Evolutionary conservation across 2,329 filamentous ascomycete species (phyloP), one percentile per base, ranked within the genome.

Genomic region (Diaporthe caulivora): DNA sequence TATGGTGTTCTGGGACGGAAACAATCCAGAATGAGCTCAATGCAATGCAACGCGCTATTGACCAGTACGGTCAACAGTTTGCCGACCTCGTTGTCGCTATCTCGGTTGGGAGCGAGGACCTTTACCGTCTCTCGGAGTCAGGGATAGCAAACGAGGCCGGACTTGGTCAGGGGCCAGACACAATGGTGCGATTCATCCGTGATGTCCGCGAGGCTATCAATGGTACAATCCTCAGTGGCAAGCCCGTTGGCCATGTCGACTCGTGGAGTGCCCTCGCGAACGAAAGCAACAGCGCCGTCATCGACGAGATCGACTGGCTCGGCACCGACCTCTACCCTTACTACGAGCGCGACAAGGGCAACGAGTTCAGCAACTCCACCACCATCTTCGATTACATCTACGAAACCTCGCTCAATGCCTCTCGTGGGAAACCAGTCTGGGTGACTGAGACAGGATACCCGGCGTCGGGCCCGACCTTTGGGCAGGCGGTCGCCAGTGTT

Each of bases 301-400:
- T 92, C 76, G 84, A 88, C 73, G 91, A 89, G 70, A 85, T 88
- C 75, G 92, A 93, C 84, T 92, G 88, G 81, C 79, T 93, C 72
- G 91, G 91, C 60, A 87, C 91, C 47, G 90, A 92, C 76, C 89
- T 89, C 79, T 92, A 92, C 80, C 90, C 91, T 44, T 92, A 91
- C 85, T 92, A 90, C 83, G 87, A 93, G 83, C 86, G 83, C 78
- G 85, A 81, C 78, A 85, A 88, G 81, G 82, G 83, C 80, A 90
- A 90, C 82, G 75, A 77, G 78, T 91, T 92, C 78, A 84, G 87
- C 72, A 87, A 90, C 79, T 84, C 87, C 8, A 85, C 83, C 75
- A 80, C 82, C 72, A 86, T 91, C 71, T 92, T 92, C 83, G 83
- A 87, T 79, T 79, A 79, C 72, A 86, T 86, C 68, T 87, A 82